Percentiles rank a stretch among this genome's conserved stretches.
Conservation (phyloP, 2,329 filamentous ascomycete genomes). For the Hypoxylon sp. region DNA sequence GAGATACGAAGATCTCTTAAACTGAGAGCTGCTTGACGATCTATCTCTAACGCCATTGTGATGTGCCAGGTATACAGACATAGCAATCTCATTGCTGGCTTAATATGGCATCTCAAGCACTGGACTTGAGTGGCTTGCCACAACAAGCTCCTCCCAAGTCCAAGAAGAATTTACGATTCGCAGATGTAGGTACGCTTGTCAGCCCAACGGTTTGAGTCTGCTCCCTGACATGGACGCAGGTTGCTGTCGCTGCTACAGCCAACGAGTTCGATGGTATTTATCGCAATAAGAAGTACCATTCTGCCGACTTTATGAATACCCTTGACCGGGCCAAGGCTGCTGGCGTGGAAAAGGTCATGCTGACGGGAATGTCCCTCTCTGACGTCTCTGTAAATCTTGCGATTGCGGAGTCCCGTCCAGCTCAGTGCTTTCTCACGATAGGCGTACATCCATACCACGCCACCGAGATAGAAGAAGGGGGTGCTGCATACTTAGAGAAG, state of each 20-base stretch:
- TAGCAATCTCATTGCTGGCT: neutral
- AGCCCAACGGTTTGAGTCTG: neutral
- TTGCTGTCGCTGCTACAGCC: constrained; percentile 50
- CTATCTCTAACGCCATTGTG: neutral
- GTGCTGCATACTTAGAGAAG: constrained; percentile 34
- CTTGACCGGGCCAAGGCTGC: constrained; percentile 52
- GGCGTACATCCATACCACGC: constrained; percentile 62
- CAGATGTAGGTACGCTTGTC: constrained; percentile 1
- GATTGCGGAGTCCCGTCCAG: constrained; percentile 42
- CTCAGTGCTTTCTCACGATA: constrained; percentile 54
- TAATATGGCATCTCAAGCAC: constrained; percentile 5
- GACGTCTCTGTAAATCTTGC: constrained; percentile 43
- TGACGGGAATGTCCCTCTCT: constrained; percentile 50
- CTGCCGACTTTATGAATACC: constrained; percentile 52
- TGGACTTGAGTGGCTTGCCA: constrained; percentile 11
- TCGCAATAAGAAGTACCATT: constrained; percentile 57
- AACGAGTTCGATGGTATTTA: constrained; percentile 60
- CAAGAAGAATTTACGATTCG: constrained; percentile 3
- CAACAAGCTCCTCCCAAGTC: constrained; percentile 4
- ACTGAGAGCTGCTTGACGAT: neutral
- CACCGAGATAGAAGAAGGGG: constrained; percentile 48
- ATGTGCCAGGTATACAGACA: neutral
- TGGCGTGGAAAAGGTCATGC: constrained; percentile 52
- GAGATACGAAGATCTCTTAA: neutral
- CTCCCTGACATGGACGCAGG: constrained; percentile 34